Evolutionary conservation across 768 basidiomycete genomes (phyloP), one percentile per base, ranked within the genome.

Genomic region (Hericium alpestre): DNA sequence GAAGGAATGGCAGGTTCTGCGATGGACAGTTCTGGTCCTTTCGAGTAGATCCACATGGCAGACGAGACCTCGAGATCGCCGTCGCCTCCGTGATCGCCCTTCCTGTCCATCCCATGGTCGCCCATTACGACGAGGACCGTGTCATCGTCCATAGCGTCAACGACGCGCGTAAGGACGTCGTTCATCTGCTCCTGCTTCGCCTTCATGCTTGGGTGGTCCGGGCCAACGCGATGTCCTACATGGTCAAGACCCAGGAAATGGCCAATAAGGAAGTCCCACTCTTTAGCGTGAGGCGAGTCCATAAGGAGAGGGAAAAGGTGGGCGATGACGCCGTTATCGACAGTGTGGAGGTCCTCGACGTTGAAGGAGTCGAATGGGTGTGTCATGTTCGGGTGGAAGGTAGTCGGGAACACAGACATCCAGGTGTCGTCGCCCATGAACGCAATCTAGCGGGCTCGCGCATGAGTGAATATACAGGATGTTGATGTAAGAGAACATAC

Each of bases 361-460:
- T 98, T 93, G 78, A 99, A 98, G 0, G 93, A 96, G 70, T 96
- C 94, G 67, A 83, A 98, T 0, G 94, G 86, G 65, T 82, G 87
- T 1, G 86, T 77, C 76, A 88, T 82, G 64, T 89, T 84, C 13
- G 74, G 69, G 27, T 79, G 74, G 62, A 97, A 93, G 4, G 81
- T 72, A 54, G 79, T 72, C 0, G 94, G 91, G 66, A 93, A 99
- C 12, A 94, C 80, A 1, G 84, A 80, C 70, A 88, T 81, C 96
- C 96, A 99, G 0, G 96, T 99, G 68, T 98, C 93, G 65, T 98
- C 95, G 0, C 96, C 95, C 84, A 91, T 91, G 67, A 97, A 87
- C 1, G 87, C 90, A 53, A 90, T 71, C 79, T 88, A 66, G 55
- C 58, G 55, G 48, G 55, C 52, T 50, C 41, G 25, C 25, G 25